Evolutionary conservation across 345 rosid genomes (phyloP), one percentile per base, ranked within the genome.

Genomic region (Aurinia saxatilis): DNA sequence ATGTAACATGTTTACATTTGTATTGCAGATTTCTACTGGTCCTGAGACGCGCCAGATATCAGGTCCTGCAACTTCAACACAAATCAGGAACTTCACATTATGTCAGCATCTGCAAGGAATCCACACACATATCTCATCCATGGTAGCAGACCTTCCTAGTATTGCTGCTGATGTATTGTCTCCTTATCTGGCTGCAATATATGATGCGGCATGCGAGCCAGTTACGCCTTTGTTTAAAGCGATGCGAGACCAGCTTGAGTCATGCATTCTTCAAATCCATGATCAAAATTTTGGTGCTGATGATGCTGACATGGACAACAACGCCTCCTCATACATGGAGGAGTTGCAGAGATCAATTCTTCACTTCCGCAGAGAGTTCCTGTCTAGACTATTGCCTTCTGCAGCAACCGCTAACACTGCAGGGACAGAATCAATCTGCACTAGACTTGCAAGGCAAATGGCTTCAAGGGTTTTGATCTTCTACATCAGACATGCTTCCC

Each of bases 251-350:
- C 81, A 81, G 59, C 95, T 95, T 4, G 93, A 95, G 66, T 80
- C 96, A 12, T 95, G 97, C 78, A 82, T 88, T 65, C 69, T 95
- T 74, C 92, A 84, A 71, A 95, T 95, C 75, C 97, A 95, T 57
- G 89, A 88, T 5, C 99, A 95, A 72, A 90, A 88, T 66, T 86
- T 95, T 54, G 84, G 86, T 67, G 90, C 80, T 35, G 81, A 81
- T 68, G 95, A 95, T 76, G 84, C 95, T 72, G 85, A 82, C 21
- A 76, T 84, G 81, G 97, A 95, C 77, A 86, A 80, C 74, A 88
- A 86, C 71, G 77, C 88, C 63, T 95, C 99, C 5, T 83, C 95
- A 27, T 95, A 95, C 84, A 88, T 95, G 99, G 97, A 90, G 69
- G 99, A 88, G 67, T 64, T 90, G 78, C 99, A 95, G 80, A 84